phyloP scores from a whole-genome alignment of 2,329 filamentous ascomycete species.

The Trichoderma endophyticum region DNA sequence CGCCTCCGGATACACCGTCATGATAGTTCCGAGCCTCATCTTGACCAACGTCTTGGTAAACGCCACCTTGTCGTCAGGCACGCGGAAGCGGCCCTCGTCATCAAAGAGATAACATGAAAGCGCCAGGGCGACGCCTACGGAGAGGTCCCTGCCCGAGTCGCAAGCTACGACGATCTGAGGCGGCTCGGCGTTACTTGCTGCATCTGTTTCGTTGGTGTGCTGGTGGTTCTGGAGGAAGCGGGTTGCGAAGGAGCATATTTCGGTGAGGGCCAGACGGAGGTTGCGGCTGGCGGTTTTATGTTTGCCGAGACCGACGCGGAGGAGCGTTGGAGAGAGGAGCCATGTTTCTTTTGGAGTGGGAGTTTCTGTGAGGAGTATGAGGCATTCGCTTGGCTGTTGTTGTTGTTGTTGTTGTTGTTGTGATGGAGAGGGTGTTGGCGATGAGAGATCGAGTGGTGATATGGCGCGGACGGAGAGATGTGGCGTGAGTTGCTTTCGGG shows the following conservation, averaged over 20 bases:
- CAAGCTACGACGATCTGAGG: constrained; percentile 60
- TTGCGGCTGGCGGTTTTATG: constrained; percentile 80
- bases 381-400: constrained; percentile 30
- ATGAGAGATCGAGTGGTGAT: constrained; percentile 23
- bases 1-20: constrained; percentile 71
- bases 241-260: constrained; percentile 56
- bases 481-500: constrained; percentile 33
- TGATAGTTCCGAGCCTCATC: constrained; percentile 75
- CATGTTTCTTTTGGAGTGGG: constrained; percentile 44
- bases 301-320: constrained; percentile 62
- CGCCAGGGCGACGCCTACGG: constrained; percentile 73
- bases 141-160: constrained; percentile 74
- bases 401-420: neutral
- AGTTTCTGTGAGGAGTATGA: constrained; percentile 43
- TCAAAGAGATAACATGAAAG: constrained; percentile 72
- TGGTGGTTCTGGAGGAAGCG: constrained; percentile 31
- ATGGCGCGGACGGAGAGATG: constrained; percentile 38
- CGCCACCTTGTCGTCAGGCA: constrained; percentile 24
- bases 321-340: constrained; percentile 38
- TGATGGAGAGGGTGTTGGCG: neutral
- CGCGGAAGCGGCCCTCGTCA: constrained; percentile 51
- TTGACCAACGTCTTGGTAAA: constrained; percentile 77
- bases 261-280: constrained; percentile 67
- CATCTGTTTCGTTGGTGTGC: neutral
- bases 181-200: neutral